Base-by-base conservation (phyloP, 306 rosid genomes). In the Corylus heterophylla region DNA sequence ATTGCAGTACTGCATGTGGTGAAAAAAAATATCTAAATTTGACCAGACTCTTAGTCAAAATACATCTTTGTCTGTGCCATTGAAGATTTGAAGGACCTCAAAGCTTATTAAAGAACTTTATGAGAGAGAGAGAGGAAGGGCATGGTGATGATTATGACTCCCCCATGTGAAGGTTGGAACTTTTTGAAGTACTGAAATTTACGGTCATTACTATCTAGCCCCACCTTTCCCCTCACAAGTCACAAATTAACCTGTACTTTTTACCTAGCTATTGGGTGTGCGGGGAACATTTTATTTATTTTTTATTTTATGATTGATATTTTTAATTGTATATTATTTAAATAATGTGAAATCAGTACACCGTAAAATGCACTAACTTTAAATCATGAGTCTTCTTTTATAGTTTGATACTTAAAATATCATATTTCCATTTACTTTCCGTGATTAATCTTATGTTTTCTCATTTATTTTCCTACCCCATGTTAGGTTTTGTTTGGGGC, bases 101-200 rank as follows among this genome's bases (percentile, higher is more conserved):
- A 82, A 81, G 64, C 69, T 75, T 78, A 37, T 64, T 37, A 80
- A 79, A 39, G 71, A 64, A 47, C 18, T 20, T 45, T 12, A 13
- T 29, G 44, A 84, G 78, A 76, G 89, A 86, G 82, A 84, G 78
- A 76, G 89, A 86, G 82, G 85, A 56, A 71, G 55, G 83, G 90
- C 78, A 50, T 31, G 75, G 82, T 78, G 77, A 52, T 76, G 75
- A 52, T 69, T 42, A 81, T 72, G 88, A 79, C 50, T 73, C 80
- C 82, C 88, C 85, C 77, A 39, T 79, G 80, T 83, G 78, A 73
- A 45, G 75, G 77, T 71, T 55, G 58, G 54, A 76, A 77, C 20
- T 74, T 83, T 5, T 48, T 22, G 52, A 7, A 9, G 13, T 7
- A 1, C 17, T 71, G 84, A 79, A 59, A 59, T 59, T 55, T 17